phyloP scores from a whole-genome alignment of 192 early-diverging fungal species.

The Phlyctochytrium arcticum region DNA sequence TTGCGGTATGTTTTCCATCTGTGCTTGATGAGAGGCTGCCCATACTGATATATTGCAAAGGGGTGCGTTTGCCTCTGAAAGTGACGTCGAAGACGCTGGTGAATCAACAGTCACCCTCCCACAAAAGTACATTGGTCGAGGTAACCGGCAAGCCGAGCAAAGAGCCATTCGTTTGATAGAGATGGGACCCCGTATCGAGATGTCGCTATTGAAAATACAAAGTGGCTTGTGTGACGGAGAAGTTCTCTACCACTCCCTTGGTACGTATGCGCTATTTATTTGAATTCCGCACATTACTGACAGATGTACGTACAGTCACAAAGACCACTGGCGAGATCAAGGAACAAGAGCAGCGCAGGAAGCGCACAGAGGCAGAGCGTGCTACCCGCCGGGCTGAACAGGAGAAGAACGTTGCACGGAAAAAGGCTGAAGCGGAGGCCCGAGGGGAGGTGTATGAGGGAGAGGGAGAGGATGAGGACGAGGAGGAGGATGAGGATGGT shows the following conservation, averaged over 20 bases:
- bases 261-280: slow-evolving; percentile 41
- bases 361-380: slow-evolving; percentile 60
- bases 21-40: neutral
- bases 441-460: slow-evolving; percentile 52
- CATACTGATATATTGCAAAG: slow-evolving; percentile 22
- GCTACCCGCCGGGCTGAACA: slow-evolving; percentile 74
- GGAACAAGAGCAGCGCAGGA: slow-evolving; percentile 53
- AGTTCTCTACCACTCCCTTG: slow-evolving; percentile 82
- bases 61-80: slow-evolving; percentile 80
- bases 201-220: slow-evolving; percentile 84
- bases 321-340: slow-evolving; percentile 73
- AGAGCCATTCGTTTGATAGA: slow-evolving; percentile 83
- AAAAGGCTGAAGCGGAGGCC: slow-evolving; percentile 51
- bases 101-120: slow-evolving; percentile 80
- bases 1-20: slow-evolving; percentile 40
- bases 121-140: slow-evolving; percentile 75
- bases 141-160: slow-evolving; percentile 70
- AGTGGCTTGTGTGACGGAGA: slow-evolving; percentile 86
- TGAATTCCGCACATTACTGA: neutral
- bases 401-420: slow-evolving; percentile 77
- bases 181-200: slow-evolving; percentile 86
- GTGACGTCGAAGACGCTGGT: slow-evolving; percentile 88
- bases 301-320: slow-evolving; percentile 41
- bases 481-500: slow-evolving; percentile 24
- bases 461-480: slow-evolving; percentile 41